phyloP scores from a whole-genome alignment of 1,284 basidiomycete species.

The Ceratobasidium sp. region DNA sequence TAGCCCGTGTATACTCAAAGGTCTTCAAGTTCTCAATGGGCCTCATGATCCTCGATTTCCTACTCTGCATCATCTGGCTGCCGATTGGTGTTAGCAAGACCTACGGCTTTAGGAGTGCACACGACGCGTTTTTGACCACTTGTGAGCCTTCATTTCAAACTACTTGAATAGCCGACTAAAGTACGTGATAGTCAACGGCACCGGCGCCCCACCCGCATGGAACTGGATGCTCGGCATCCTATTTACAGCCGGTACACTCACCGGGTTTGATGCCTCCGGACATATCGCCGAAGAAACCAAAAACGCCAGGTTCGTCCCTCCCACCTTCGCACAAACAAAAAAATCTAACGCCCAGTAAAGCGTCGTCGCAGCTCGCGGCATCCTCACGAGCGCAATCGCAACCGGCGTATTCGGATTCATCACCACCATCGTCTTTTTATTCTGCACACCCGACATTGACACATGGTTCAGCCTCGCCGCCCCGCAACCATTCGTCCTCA shows the following conservation, averaged over 20 bases:
- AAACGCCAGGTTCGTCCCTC: slow-evolving; percentile 74
- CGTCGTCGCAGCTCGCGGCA: slow-evolving; percentile 82
- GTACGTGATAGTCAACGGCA: slow-evolving; percentile 78
- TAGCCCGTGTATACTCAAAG: slow-evolving; percentile 68
- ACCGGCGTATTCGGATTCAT: slow-evolving; percentile 81
- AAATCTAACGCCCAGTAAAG: slow-evolving; percentile 57
- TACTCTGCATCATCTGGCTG: slow-evolving; percentile 88
- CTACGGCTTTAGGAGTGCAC: slow-evolving; percentile 84
- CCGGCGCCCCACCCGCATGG: slow-evolving; percentile 85
- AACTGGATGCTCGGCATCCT: slow-evolving; percentile 88
- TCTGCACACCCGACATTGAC: slow-evolving; percentile 84
- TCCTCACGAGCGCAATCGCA: slow-evolving; percentile 78
- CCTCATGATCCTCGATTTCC: slow-evolving; percentile 84
- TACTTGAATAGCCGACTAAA: neutral
- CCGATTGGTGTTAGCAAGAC: slow-evolving; percentile 86
- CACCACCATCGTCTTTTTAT: slow-evolving; percentile 84
- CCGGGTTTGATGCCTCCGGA: slow-evolving; percentile 89
- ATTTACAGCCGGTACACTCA: slow-evolving; percentile 85
- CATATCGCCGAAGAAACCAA: slow-evolving; percentile 92
- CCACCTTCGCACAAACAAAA: neutral
- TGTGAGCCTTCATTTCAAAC: slow-evolving; percentile 64
- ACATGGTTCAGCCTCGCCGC: slow-evolving; percentile 78
- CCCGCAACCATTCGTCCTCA: slow-evolving; percentile 88
- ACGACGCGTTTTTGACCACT: slow-evolving; percentile 84
- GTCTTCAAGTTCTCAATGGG: slow-evolving; percentile 80